Conservation (phyloP, 176 grass and related monocot species). For the Bromus sterilis region DNA sequence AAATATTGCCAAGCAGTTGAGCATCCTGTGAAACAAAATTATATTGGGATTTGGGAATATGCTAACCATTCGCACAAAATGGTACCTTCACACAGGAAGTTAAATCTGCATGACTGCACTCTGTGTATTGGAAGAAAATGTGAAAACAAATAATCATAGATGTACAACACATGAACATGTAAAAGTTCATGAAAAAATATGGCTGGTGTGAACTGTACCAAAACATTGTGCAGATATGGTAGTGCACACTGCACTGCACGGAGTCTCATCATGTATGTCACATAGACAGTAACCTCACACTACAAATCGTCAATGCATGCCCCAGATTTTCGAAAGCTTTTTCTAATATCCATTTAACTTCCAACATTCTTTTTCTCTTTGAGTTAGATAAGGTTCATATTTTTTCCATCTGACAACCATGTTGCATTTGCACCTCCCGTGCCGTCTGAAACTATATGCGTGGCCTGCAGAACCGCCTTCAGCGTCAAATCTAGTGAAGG, state of each 20-base stretch:
- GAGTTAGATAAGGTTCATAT: background rate
- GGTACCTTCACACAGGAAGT: background rate
- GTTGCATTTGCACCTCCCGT: background rate
- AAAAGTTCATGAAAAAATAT: background rate
- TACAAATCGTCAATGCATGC: background rate
- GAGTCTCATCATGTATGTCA: too few relatives aligned
- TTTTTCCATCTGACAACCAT: background rate
- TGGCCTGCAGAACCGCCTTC: slow-evolving; percentile 3
- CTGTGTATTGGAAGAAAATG: background rate
- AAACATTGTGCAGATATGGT: background rate
- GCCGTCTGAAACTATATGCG: background rate
- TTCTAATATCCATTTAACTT: background rate
- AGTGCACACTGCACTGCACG: background rate
- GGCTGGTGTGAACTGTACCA: background rate
- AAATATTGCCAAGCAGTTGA: background rate
- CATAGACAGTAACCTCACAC: background rate
- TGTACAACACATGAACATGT: background rate
- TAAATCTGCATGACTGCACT: background rate
- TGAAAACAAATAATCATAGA: background rate
- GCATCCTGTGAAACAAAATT: background rate
- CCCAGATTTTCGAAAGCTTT: background rate
- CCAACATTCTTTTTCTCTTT: background rate
- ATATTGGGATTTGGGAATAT: background rate
- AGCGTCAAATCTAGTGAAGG: slow-evolving; percentile 19
- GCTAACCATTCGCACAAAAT: background rate